Conservation (phyloP, 768 basidiomycete species). For the Termitomyces bulborhizus region DNA sequence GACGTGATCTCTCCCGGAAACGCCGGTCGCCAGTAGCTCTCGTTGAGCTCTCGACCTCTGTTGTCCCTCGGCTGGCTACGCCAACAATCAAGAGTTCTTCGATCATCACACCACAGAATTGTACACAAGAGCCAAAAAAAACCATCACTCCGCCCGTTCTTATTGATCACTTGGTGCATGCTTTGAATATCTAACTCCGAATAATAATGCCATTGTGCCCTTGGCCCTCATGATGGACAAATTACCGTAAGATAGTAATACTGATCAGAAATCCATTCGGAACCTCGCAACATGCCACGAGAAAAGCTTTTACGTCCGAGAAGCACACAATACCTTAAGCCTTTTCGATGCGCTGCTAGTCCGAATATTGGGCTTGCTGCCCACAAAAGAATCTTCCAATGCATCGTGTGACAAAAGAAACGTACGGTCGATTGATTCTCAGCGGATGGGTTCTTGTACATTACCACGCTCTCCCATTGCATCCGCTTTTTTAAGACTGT, state of each 20-base stretch:
- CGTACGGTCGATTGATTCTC: slow-evolving; percentile 14
- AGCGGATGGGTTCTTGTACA: slow-evolving; percentile 15
- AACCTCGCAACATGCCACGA: slow-evolving; percentile 4
- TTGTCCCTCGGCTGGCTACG: not conserved
- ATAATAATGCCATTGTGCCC: not conserved
- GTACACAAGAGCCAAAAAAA: too few species aligned
- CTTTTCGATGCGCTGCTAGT: slow-evolving; percentile 11
- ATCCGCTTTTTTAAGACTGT: slow-evolving; percentile 22
- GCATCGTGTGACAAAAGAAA: slow-evolving; percentile 13
- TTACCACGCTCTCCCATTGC: slow-evolving; percentile 10
- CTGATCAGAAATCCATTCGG: slow-evolving; percentile 9
- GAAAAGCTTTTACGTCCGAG: slow-evolving; percentile 10
- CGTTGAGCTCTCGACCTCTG: not conserved
- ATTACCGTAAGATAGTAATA: not conserved
- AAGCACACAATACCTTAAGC: slow-evolving; percentile 7
- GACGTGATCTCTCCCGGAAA: too few species aligned
- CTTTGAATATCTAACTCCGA: not conserved
- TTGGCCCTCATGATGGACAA: not conserved
- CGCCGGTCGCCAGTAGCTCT: not conserved
- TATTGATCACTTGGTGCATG: not conserved
- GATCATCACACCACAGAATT: not conserved
- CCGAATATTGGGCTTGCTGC: slow-evolving; percentile 3
- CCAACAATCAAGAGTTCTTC: not conserved
- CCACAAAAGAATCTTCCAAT: slow-evolving; percentile 5
- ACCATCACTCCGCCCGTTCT: too few species aligned